A percentile compares a stretch with the other conserved stretches of the same genome.
Evolutionary conservation across 2,329 filamentous ascomycete species (phyloP).

Genomic region (Pseudogymnoascus destructans): DNA sequence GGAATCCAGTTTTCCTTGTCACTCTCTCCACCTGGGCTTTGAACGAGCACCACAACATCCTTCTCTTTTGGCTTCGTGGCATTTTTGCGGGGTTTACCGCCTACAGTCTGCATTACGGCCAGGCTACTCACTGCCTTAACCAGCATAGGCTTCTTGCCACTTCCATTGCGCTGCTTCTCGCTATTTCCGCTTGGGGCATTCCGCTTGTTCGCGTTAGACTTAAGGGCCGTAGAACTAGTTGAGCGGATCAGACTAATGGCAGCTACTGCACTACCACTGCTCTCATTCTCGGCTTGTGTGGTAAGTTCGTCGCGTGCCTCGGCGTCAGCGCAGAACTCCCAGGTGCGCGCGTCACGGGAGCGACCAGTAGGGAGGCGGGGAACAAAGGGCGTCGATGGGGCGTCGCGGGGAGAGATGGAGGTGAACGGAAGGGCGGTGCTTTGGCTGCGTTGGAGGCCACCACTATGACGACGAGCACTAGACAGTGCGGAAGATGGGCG

Average conservation of each 20-base stretch:
- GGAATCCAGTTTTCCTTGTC: slow-evolving; percentile 90
- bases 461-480: slow-evolving; percentile 28
- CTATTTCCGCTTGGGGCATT: slow-evolving; percentile 37
- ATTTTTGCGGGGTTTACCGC: slow-evolving; percentile 25
- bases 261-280: slow-evolving; percentile 63
- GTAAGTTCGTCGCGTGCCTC: slow-evolving; percentile 68
- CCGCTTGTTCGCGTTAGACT: slow-evolving; percentile 49
- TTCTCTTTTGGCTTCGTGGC: slow-evolving; percentile 17
- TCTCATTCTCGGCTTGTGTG: slow-evolving; percentile 68
- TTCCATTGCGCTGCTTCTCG: slow-evolving; percentile 21
- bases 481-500: slow-evolving; percentile 35
- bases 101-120: slow-evolving; percentile 25
- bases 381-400: slow-evolving; percentile 24
- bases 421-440: slow-evolving; percentile 47
- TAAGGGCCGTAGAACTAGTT: slow-evolving; percentile 41
- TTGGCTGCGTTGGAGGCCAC: slow-evolving; percentile 54
- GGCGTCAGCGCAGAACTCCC: slow-evolving; percentile 82
- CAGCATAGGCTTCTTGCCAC: slow-evolving; percentile 41
- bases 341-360: slow-evolving; percentile 75
- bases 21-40: slow-evolving; percentile 54
- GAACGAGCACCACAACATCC: slow-evolving; percentile 29
- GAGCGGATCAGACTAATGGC: slow-evolving; percentile 73
- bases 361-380: slow-evolving; percentile 52
- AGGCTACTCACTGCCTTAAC: slow-evolving; percentile 29
- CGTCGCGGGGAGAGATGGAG: slow-evolving; percentile 43